Base-by-base conservation (phyloP, 352 stramenopile genomes). In the Pythium utonaiense region DNA sequence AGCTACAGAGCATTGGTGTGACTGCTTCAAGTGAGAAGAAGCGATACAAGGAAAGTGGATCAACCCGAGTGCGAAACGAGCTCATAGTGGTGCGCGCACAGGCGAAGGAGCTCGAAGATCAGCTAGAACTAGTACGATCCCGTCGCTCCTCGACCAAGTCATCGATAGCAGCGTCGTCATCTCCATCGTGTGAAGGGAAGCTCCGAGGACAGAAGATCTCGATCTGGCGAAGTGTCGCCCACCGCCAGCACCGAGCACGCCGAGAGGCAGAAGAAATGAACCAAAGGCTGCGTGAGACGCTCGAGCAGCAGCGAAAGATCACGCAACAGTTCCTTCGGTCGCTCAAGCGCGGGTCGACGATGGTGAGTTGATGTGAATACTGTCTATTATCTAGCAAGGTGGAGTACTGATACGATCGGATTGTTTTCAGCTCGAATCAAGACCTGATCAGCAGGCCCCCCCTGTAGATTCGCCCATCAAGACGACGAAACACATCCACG, bases 221-320 rank as follows among this genome's bases (percentile, higher is more conserved):
- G 30, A 42, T 63, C 14, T 63, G 56, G 56, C 53, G 47, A 25
- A 49, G 31, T 31, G 47, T 63, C 22, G 56, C 56, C 1, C n/a
- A 53, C 13, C 56, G 56, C 14, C 56, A 63, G 36, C 34, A 51
- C 21, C 56, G 47, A 7, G 25, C 28, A 12, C 31, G 33, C 3
- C 44, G 36, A 6, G 56, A 63, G 16, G 13, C 56, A 6, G 45
- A 63, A 24, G 38, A 36, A 6, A 27, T 28, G 25, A 63, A 63
- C 22, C 16, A 34, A n/a, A 22, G 21, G 16, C 47, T 63, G 24
- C 56, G 56, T 6, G 34, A 28, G 30, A 47, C 44, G 3, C 13
- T 63, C 10, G 25, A 47, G 7, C 33, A 55, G 19, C 45, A 63
- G 27, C 44, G 45, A 10, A 63, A 50, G 19, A 25, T 56, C 30